These are phyloP conservation scores for Fusarium oligoseptatum DNA, from an alignment of 2,329 filamentous ascomycete genomes.

Conservation along the genomic window DNA sequence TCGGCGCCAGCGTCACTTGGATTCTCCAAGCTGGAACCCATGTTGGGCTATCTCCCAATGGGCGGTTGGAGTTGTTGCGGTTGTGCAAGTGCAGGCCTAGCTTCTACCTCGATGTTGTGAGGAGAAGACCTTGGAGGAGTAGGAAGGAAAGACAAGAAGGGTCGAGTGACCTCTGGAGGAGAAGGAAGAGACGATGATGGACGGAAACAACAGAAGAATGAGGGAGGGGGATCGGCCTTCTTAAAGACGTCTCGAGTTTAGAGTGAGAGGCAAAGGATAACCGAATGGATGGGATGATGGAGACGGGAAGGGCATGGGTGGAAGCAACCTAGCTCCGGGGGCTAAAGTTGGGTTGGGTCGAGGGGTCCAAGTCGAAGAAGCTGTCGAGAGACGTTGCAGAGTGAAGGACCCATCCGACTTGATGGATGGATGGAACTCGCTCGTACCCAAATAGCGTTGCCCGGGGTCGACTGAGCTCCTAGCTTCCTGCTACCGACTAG, in stretches of 20 bases:
- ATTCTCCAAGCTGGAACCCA: conserved; percentile 37
- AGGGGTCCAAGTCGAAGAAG: conserved; percentile 20
- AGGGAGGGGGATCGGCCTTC: conserved; percentile 26
- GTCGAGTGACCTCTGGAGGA: conserved; percentile 35
- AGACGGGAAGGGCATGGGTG: conserved; percentile 16
- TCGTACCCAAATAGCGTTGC: conserved; percentile 10
- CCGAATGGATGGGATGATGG: conserved; percentile 18
- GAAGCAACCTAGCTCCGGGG: conserved; percentile 3
- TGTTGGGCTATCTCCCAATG: conserved; percentile 27
- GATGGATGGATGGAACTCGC: neutral
- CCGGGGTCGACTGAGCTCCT: conserved; percentile 8
- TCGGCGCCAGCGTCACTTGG: conserved; percentile 41
- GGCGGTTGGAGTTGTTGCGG: neutral
- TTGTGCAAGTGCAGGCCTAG: neutral
- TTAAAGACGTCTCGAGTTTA: conserved; percentile 34
- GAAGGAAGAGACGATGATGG: conserved; percentile 24
- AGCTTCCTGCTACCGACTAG: conserved; percentile 35
- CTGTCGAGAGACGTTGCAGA: conserved; percentile 20
- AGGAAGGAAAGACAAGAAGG: conserved; percentile 26
- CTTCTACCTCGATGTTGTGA: neutral
- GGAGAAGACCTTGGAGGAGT: conserved; percentile 3
- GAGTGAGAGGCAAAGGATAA: conserved; percentile 8
- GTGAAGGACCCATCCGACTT: neutral
- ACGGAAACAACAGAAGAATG: conserved; percentile 3
- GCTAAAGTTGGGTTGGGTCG: conserved; percentile 19